These are phyloP conservation scores for Erodium trifolium DNA, from an alignment of 441 rosid species.

Conservation along the genomic window DNA sequence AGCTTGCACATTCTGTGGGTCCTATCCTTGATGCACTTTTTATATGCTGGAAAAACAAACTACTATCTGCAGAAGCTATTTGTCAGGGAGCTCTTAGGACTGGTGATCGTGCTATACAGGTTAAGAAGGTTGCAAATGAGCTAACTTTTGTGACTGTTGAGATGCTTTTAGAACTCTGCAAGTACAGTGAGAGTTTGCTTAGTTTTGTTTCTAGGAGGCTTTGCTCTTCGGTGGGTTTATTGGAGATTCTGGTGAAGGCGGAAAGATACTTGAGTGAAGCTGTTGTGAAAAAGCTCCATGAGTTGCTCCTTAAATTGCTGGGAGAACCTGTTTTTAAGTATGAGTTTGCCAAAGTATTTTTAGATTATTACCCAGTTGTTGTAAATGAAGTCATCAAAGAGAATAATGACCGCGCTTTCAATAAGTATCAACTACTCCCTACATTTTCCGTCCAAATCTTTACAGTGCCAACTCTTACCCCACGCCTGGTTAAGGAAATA, in stretches of 20 bases:
- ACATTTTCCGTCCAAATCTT: conserved; percentile 90
- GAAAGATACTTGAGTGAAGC: conserved; percentile 58
- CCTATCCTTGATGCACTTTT: conserved; percentile 77
- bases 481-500: conserved; percentile 86
- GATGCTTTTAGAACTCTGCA: conserved; percentile 76
- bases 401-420: conserved; percentile 33
- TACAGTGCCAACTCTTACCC: conserved; percentile 87
- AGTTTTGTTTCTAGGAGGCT: conserved; percentile 74
- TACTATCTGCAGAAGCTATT: conserved; percentile 39
- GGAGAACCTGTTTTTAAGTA: conserved; percentile 87
- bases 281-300: conserved; percentile 58
- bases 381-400: conserved; percentile 57
- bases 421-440: conserved; percentile 52
- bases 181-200: conserved; percentile 85
- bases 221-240: conserved; percentile 44
- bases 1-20: conserved; percentile 52
- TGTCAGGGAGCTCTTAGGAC: conserved; percentile 31
- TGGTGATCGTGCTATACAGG: conserved; percentile 25
- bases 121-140: conserved; percentile 49
- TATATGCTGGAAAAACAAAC: conserved; percentile 57
- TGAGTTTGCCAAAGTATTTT: conserved; percentile 83
- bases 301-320: conserved; percentile 76
- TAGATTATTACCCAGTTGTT: conserved; percentile 67
- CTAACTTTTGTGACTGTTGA: conserved; percentile 62
- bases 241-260: conserved; percentile 67